Conservation (phyloP, 805 yeast genomes). For the Blastobotrys terrestris region DNA sequence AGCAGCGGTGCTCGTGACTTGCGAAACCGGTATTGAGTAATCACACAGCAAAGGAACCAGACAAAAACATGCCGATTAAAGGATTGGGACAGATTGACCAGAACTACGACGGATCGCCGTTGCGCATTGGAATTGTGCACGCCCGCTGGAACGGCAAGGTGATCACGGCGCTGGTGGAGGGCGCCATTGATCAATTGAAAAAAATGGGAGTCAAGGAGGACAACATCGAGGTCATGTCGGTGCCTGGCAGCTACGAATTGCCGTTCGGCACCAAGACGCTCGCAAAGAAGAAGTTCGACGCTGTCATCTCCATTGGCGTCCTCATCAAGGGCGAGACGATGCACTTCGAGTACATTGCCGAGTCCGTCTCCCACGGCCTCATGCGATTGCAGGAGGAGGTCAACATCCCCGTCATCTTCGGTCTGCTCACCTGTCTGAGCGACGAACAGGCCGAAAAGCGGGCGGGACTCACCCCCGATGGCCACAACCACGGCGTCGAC, state of each 20-base stretch:
- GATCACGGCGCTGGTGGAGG: constrained; percentile 72
- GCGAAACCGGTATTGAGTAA: neutral
- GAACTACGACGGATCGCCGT: constrained; percentile 49
- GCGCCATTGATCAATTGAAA: constrained; percentile 56
- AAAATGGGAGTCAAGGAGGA: constrained; percentile 66
- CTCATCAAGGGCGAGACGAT: constrained; percentile 93
- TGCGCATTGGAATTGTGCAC: constrained; percentile 81
- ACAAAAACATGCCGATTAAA: constrained; percentile 41
- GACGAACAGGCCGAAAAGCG: constrained; percentile 91
- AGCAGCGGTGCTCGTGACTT: neutral
- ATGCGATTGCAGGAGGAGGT: constrained; percentile 73
- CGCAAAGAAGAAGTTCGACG: constrained; percentile 42
- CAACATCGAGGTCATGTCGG: constrained; percentile 74
- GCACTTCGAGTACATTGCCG: constrained; percentile 98
- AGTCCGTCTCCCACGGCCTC: constrained; percentile 74
- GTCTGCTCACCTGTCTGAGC: constrained; percentile 86
- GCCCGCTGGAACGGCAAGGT: constrained; percentile 90
- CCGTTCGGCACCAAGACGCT: constrained; percentile 65
- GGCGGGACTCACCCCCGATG: constrained; percentile 72
- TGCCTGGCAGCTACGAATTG: constrained; percentile 93
- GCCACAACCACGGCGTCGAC: constrained; percentile 94
- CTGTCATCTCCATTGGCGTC: constrained; percentile 88
- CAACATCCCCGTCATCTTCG: constrained; percentile 80
- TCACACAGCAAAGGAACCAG: neutral
- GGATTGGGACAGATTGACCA: constrained; percentile 75